Evolutionary conservation across 129 eudicot genomes (phyloP).

Genomic region (Tagetes erecta): DNA sequence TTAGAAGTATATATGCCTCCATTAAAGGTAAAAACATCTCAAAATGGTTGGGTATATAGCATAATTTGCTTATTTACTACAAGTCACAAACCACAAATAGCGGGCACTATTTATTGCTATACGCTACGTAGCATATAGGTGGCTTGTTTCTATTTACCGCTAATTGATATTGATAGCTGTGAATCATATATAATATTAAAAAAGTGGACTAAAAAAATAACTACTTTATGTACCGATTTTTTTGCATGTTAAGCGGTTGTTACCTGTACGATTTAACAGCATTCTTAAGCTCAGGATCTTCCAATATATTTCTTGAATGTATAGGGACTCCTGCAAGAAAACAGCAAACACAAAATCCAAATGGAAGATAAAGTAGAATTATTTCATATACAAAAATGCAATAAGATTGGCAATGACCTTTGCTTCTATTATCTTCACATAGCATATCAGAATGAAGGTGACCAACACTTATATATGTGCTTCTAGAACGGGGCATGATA

Average conservation of each 20-base stretch:
- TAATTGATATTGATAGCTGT: too few species aligned
- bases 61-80: too few species aligned
- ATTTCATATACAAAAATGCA: conserved; percentile 1
- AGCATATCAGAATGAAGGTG: neutral
- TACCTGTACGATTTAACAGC: conserved; percentile 84
- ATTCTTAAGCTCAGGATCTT: conserved; percentile 80
- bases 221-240: neutral
- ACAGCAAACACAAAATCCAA: neutral
- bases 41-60: too few species aligned
- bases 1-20: too few species aligned
- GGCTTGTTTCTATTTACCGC: too few species aligned
- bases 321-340: conserved; percentile 70
- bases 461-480: neutral
- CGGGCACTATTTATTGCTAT: too few species aligned
- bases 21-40: too few species aligned
- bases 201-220: neutral
- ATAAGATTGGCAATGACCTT: neutral
- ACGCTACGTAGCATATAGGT: too few species aligned
- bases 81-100: too few species aligned
- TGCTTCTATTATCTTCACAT: neutral
- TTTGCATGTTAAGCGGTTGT: conserved; percentile 3
- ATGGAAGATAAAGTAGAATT: neutral
- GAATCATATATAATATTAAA: neutral
- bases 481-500: neutral
- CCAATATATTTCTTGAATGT: conserved; percentile 78